Evolutionary conservation across 2,329 filamentous ascomycete genomes (phyloP), one percentile per base, ranked within the genome.

Genomic region (Graphilbum ipis-grandicollis): DNA sequence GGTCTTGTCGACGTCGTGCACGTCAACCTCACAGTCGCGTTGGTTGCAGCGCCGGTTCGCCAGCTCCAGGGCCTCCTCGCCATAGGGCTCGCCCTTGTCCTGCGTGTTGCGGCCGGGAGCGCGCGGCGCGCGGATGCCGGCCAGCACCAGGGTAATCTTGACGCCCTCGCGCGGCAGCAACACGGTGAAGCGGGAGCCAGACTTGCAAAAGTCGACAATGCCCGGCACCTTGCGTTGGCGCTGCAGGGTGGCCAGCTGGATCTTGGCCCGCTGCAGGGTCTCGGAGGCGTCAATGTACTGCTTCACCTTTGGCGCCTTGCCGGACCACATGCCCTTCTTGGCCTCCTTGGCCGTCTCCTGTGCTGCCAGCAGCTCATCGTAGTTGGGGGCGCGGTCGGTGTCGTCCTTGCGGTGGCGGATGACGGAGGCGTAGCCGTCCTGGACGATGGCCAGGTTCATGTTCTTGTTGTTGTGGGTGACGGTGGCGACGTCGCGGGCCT

Each of bases 151-250:
- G 2, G 88, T 98, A 42, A 98, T 66, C 64, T 94, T 96, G 52
- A 88, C 77, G 50, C 84, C 85, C 54, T 98, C 90, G 26, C 86
- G 79, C 33, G 90, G 88, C 34, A 98, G 75, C 9, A 98, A 65
- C 26, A 98, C 68, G 19, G 84, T 93, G 58, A 96, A 98, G 46
- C 90, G 75, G 30, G 86, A 93, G 22, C 82, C 90, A n/a, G 85
- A 82, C 60, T 96, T 94, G 64, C 93, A 90, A 56, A 92, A 98
- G 56, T 98, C 90, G 31, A 98, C 85, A 47, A 98, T 68, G 10
- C 81, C 90, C 8, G 90, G 85, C 4, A 96, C 78, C 57, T 82
- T 88, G 66, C 84, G 88, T 56, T 94, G 86, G 37, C 88, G 75
- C 43, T 90, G 82, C 23, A 98, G 68, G 18, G 84, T 77, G 10